phyloP scores from a whole-genome alignment of 1,139 yeast genomes.

The Geotrichum carabidarum region DNA sequence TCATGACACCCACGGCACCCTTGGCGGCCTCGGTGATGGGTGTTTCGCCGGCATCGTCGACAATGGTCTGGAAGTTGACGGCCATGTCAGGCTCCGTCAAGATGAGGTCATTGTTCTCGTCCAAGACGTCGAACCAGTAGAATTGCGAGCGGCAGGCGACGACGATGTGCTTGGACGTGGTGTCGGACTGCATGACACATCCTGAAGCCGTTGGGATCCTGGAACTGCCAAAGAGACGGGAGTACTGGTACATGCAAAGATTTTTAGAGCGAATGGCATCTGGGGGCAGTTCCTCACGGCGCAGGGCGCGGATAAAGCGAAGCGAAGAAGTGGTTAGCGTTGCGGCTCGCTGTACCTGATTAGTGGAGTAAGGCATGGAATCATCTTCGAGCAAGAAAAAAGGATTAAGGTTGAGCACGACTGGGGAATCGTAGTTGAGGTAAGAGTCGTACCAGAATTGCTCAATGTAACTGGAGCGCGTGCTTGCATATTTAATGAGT shows the following conservation, averaged over 20 bases:
- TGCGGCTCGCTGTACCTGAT: conserved; percentile 77
- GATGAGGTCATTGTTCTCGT: conserved; percentile 61
- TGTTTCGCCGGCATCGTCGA: conserved; percentile 62
- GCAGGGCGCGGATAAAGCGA: conserved; percentile 71
- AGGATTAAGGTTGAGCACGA: conserved; percentile 81
- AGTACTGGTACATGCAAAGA: conserved; percentile 85
- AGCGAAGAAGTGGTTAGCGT: conserved; percentile 72
- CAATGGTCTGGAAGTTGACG: conserved; percentile 67
- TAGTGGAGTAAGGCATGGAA: conserved; percentile 69
- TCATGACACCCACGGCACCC: conserved; percentile 80
- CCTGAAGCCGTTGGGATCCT: conserved; percentile 78
- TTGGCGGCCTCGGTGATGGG: conserved; percentile 65
- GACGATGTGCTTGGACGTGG: conserved; percentile 69
- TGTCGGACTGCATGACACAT: conserved; percentile 79
- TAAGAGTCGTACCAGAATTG: conserved; percentile 93
- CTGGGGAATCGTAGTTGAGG: conserved; percentile 77
- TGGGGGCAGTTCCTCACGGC: conserved; percentile 69
- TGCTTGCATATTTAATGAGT: conserved; percentile 56
- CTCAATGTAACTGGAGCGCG: conserved; percentile 75
- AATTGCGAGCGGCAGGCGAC: conserved; percentile 84
- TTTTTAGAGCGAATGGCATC: conserved; percentile 60
- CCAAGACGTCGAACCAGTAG: conserved; percentile 90
- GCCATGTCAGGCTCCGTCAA: conserved; percentile 70
- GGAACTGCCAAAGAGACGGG: conserved; percentile 77
- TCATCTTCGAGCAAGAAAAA: conserved; percentile 85